These are phyloP conservation scores for Syncephalastrum racemosum DNA, from an alignment of 371 early-diverging fungal genomes.

Conservation along the genomic window DNA sequence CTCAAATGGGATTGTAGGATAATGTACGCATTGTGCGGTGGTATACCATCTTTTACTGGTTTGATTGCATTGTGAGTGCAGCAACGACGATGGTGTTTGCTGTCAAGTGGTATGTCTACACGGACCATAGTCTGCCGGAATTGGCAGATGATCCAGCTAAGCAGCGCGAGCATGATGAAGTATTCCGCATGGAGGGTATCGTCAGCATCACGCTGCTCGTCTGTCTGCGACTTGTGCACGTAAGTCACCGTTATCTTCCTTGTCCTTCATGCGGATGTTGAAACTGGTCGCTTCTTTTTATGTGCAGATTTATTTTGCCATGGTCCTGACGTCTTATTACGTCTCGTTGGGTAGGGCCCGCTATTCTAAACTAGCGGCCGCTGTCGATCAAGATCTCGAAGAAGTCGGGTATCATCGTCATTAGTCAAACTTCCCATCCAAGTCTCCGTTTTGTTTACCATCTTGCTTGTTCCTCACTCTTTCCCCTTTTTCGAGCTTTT, in stretches of 20 bases:
- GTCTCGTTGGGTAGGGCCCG: conserved; percentile 23
- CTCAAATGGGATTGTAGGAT: conserved; percentile 14
- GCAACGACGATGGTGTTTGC: conserved; percentile 34
- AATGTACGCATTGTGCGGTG: conserved; percentile 30
- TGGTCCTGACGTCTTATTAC: conserved; percentile 37
- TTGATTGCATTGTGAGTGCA: conserved; percentile 35
- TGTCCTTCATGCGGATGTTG: not conserved
- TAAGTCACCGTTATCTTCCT: conserved; percentile 14
- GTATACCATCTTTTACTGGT: conserved; percentile 46
- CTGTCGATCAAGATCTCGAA: conserved; percentile 18
- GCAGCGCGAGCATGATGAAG: conserved; percentile 25
- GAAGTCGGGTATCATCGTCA: conserved; percentile 10
- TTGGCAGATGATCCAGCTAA: conserved; percentile 26
- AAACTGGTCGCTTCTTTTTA: not conserved
- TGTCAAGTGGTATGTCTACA: conserved; percentile 45
- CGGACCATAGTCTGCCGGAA: conserved; percentile 47
- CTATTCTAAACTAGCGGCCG: conserved; percentile 30
- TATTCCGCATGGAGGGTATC: conserved; percentile 34
- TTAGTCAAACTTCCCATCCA: too few relatives aligned
- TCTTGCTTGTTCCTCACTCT: too few relatives aligned
- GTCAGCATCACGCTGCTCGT: conserved; percentile 42
- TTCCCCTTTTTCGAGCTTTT: too few relatives aligned
- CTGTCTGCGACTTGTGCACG: conserved; percentile 37
- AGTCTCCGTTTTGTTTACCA: too few relatives aligned
- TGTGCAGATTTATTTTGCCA: conserved; percentile 44